Conservation (phyloP, 2,329 filamentous ascomycete genomes). For the Fusarium nisikadoi region DNA sequence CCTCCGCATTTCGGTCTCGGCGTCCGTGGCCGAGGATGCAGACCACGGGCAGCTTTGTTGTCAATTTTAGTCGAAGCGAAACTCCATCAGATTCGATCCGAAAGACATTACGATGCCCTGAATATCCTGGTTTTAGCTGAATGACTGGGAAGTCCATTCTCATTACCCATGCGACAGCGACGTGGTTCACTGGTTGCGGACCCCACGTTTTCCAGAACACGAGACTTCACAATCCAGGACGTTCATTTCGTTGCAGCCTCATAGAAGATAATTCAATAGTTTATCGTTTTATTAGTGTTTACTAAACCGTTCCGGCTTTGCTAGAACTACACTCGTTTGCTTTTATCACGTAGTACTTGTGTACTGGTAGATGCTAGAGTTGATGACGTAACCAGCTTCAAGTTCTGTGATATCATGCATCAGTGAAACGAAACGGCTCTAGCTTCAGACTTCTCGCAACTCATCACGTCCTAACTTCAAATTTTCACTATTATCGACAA, state of each 20-base stretch:
- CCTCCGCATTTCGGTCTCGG: conserved; percentile 17
- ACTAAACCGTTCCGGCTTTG: accelerated
- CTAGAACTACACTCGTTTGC: background rate
- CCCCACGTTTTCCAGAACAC: background rate
- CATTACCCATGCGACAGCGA: accelerated
- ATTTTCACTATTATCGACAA: accelerated
- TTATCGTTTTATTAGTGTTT: background rate
- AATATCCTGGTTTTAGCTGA: accelerated
- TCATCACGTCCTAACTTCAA: accelerated
- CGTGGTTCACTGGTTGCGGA: background rate
- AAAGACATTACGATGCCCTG: background rate
- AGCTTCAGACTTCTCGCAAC: background rate
- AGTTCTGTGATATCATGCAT: conserved; percentile 16
- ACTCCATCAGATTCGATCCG: background rate
- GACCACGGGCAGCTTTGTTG: background rate
- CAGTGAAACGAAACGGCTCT: background rate
- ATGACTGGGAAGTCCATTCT: accelerated
- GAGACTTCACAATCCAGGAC: background rate
- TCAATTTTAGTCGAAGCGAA: background rate
- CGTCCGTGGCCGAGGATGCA: background rate
- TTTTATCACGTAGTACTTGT: background rate
- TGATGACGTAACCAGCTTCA: conserved; percentile 11
- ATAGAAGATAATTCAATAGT: accelerated
- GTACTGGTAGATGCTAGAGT: background rate
- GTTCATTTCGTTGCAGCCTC: background rate